Evolutionary conservation across 305 asterid species (phyloP).

Genomic region (Plantago rigida): DNA sequence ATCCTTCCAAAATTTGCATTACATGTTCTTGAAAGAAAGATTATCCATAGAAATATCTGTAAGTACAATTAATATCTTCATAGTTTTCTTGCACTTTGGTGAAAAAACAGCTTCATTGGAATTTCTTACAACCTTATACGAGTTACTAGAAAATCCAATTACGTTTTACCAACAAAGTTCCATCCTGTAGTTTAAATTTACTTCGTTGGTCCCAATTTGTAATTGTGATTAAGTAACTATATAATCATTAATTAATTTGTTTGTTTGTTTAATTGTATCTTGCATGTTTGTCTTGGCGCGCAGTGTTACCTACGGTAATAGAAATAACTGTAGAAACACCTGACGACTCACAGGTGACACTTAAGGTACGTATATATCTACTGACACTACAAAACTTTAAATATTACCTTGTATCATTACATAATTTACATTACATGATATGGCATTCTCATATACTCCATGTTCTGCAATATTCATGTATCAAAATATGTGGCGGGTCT

Average conservation of each 20-base stretch:
- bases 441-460: not conserved
- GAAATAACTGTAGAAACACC: slow-evolving; percentile 55
- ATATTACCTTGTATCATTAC: not conserved
- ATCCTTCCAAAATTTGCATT: not conserved
- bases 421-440: not conserved
- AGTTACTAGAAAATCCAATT: too few species aligned
- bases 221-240: not conserved
- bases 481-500: too few species aligned
- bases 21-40: too few species aligned
- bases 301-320: slow-evolving; percentile 57
- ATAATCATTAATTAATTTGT: not conserved
- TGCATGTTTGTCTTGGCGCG: slow-evolving; percentile 13
- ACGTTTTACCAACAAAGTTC: not conserved
- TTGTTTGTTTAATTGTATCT: not conserved
- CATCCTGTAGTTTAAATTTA: not conserved
- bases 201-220: not conserved
- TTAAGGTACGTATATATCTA: slow-evolving; percentile 42
- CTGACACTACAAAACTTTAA: not conserved
- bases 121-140: too few species aligned
- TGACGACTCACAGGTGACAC: slow-evolving; percentile 54
- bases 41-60: too few species aligned
- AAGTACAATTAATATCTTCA: too few species aligned
- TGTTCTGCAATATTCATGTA: too few species aligned
- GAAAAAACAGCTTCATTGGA: too few species aligned
- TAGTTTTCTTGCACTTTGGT: too few species aligned